phyloP scores from a whole-genome alignment of 2,329 filamentous ascomycete species.

The Hymenotorrendiella dingleyae region DNA sequence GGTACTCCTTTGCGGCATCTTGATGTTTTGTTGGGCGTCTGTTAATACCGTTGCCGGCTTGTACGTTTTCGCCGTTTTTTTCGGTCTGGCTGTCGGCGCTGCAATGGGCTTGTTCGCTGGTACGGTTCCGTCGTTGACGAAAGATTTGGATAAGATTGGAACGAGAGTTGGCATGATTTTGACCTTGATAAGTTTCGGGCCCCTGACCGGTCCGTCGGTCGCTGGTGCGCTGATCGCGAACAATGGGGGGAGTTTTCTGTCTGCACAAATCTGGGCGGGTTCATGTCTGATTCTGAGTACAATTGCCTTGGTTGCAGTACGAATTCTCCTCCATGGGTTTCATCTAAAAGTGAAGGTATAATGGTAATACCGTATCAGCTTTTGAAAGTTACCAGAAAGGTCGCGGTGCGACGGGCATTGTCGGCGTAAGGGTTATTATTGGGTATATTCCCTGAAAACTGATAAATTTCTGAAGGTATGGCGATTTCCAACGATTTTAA shows the following conservation, averaged over 20 bases:
- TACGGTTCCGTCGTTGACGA: conserved; percentile 3
- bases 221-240: conserved; percentile 1
- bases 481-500: too few species aligned
- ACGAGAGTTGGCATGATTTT: conserved; percentile 10
- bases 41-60: conserved; percentile 25
- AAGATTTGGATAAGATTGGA: conserved; percentile 9
- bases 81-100: conserved; percentile 24
- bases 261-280: conserved; percentile 12
- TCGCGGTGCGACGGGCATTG: too few species aligned
- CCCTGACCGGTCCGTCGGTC: conserved; percentile 9
- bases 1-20: conserved; percentile 17
- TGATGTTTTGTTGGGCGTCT: conserved; percentile 17
- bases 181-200: conserved; percentile 2
- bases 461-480: too few species aligned
- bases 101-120: conserved; percentile 6
- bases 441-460: too few species aligned
- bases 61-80: conserved; percentile 24
- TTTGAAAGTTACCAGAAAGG: too few species aligned
- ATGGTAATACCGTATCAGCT: too few species aligned
- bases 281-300: background rate
- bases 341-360: background rate
- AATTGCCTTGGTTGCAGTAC: background rate
- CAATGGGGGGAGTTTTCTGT: background rate
- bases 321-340: background rate
- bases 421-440: too few species aligned